Base-by-base conservation (phyloP, 352 stramenopile genomes). In the Globisporangium yorkense region DNA sequence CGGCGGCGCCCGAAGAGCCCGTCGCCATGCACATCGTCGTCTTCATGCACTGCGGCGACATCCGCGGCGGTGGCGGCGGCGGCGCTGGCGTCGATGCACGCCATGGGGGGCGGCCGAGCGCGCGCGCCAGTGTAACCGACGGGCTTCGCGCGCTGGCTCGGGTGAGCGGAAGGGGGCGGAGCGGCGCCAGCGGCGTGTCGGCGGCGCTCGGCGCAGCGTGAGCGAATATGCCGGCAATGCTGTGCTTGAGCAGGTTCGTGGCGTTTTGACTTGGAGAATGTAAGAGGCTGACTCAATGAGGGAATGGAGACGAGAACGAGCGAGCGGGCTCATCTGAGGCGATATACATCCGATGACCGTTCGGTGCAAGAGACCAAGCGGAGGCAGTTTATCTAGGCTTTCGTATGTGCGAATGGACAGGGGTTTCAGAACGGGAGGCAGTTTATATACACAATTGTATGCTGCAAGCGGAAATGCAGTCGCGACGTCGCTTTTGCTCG, bases 1-100 rank as follows among this genome's bases (percentile, higher is more conserved):
- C 35, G 37, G 9, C 43, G 63, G 2, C 72, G 70, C 6, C 68
- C 66, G 20, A 80, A 75, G 29, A 70, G 58, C 20, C 54, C 59
- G 44, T 72, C 74, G 49, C 62, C 67, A 51, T 74, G 56, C 39
- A 49, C 56, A 29, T 65, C 48, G 29, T 65, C 60, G 45, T 54
- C 43, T 29, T 63, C 41, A 24, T 54, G 60, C 7, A 68, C 61
- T 39, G 57, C 35, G 21, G 57, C 58, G 57, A 57, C 53, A 57
- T 13, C 27, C 9, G 13, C 20, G 18, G 12, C 15, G 16, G 15
- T 16, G 39, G 24, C 24, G 10, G 43, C 43, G 43, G 43, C 20
- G 43, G 35, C 37, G 37, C 27, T 37, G 20, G 10, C 52, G 29
- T 47, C 33, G 59, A 54, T 57, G 61, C 47, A 63, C 29, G 62